Base-by-base conservation (phyloP, 768 basidiomycete genomes). In the Termitomyces bulborhizus region DNA sequence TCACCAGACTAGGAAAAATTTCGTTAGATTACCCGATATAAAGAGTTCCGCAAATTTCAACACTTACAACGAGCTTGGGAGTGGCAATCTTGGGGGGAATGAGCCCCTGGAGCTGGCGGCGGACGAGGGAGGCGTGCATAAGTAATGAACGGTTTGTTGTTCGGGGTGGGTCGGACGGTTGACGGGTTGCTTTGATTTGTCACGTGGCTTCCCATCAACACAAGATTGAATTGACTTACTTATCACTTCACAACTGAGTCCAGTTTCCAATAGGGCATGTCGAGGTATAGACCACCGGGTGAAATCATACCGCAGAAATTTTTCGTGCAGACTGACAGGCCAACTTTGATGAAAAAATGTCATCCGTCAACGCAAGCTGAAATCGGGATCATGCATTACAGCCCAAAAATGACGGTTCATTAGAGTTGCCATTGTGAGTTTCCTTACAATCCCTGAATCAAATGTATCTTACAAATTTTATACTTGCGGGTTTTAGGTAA, bases 71-170 rank as follows among this genome's bases (percentile, higher is more conserved):
- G 62, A 91, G 85, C 50, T 83, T 81, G 1, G 94, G 93, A 9
- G 93, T 90, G 54, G 95, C 94, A 66, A 98, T 88, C 78, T 98
- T 98, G 49, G 95, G 95, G 40, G 95, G 95, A 63, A 97, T 84
- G 55, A 97, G 81, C 53, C 85, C 83, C 57, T 82, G 82, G 62
- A 98, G 85, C 68, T 89, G 84, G 66, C 91, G 88, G 69, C 91
- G 87, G 71, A 86, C 77, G 73, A 90, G 84, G 52, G 93, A 83
- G 61, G 90, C 79, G 75, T 87, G 83, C 93, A 94, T 94, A 66
- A 21, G 63, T 76, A 64, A 58, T 57, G 61, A 50, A 50, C 48
- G 51, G 51, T 56, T 56, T 53, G 40, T 50, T 54, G 34, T 55
- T 65, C 64, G 64, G 64, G 54, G 54, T 63, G 62, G 58, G 58